A percentile compares a stretch with the other conserved stretches of the same genome.
These are phyloP conservation scores for Eutreptiella sp. DNA, from an alignment of 208 protist genomes.

Conservation along the genomic window DNA sequence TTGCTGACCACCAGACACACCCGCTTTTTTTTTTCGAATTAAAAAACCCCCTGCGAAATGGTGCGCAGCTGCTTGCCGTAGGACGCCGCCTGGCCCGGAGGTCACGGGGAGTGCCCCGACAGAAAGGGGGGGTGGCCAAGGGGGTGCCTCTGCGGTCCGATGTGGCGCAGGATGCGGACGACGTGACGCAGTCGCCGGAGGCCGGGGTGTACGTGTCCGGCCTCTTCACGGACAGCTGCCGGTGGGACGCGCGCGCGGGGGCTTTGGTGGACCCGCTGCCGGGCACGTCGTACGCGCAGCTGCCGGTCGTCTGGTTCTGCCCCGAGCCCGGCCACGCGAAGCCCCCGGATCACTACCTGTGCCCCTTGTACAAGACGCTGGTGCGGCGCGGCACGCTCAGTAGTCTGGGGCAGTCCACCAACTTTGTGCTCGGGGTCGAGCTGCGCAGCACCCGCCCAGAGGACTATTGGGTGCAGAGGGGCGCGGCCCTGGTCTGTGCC, in stretches of 20 bases:
- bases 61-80: too few relatives aligned
- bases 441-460: constrained; percentile 63
- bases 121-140: too few relatives aligned
- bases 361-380: constrained; percentile 90
- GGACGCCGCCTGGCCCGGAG: too few relatives aligned
- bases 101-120: too few relatives aligned
- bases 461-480: constrained; percentile 82
- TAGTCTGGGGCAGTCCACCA: constrained; percentile 89
- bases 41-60: too few relatives aligned
- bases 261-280: constrained; percentile 80
- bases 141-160: too few relatives aligned
- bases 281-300: constrained; percentile 66
- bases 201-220: constrained; percentile 93
- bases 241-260: constrained; percentile 68
- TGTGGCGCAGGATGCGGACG: constrained; percentile 41
- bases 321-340: constrained; percentile 77
- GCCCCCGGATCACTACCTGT: constrained; percentile 52
- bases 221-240: constrained; percentile 90
- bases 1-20: too few relatives aligned
- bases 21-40: too few relatives aligned
- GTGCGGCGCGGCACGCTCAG: constrained; percentile 84
- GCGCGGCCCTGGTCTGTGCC: constrained; percentile 74
- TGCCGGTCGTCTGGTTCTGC: constrained; percentile 89
- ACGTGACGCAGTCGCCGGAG: constrained; percentile 52
- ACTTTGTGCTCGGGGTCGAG: constrained; percentile 84